A percentile compares a stretch with the other conserved stretches of the same genome.
phyloP scores from a whole-genome alignment of 306 rosid genomes.

The Neltuma alba region DNA sequence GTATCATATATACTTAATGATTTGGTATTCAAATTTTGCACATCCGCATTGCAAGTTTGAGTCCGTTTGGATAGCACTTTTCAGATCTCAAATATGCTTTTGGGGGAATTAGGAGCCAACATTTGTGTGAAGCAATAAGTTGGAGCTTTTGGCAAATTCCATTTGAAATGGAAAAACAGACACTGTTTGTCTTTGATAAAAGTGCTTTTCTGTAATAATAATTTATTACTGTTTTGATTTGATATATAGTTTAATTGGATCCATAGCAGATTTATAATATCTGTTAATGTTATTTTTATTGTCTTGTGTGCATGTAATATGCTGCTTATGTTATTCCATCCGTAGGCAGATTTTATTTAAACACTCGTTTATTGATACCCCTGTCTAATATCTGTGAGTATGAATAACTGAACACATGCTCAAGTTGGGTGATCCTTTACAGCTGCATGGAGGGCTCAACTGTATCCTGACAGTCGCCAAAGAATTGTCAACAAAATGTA shows the following conservation, averaged over 20 bases:
- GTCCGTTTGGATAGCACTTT: too few relatives aligned
- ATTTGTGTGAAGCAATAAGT: too few relatives aligned
- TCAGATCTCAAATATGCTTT: too few relatives aligned
- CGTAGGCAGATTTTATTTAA: background rate
- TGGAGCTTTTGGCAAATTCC: too few relatives aligned
- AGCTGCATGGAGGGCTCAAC: background rate
- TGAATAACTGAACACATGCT: background rate
- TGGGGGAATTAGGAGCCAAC: too few relatives aligned
- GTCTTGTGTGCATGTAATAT: background rate
- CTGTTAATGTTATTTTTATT: background rate
- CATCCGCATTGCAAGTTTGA: too few relatives aligned
- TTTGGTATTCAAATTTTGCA: background rate
- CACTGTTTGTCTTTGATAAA: too few relatives aligned
- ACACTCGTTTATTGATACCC: background rate
- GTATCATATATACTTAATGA: too few relatives aligned
- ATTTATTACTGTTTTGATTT: background rate
- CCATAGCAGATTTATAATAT: too few relatives aligned
- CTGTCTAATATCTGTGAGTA: background rate
- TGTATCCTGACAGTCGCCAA: constrained; percentile 15
- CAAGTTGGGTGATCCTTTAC: constrained; percentile 12
- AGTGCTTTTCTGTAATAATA: background rate
- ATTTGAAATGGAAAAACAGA: too few relatives aligned
- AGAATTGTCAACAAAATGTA: constrained; percentile 32
- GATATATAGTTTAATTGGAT: too few relatives aligned
- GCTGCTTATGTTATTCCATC: background rate